Conservation (phyloP, 2,329 filamentous ascomycete species). For the Plenodomus lindquistii region DNA sequence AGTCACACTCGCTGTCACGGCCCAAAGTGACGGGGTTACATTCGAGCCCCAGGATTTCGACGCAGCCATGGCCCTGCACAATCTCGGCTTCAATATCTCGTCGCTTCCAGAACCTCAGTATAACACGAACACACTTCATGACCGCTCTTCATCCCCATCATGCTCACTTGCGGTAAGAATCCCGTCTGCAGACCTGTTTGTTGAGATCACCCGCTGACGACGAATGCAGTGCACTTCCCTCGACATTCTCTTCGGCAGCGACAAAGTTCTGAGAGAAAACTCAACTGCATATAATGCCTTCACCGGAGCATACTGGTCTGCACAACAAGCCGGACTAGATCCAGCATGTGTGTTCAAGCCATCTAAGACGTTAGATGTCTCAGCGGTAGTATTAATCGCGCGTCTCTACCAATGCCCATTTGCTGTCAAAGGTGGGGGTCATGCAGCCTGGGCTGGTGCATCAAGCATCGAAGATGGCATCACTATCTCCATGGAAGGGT, state of each 20-base stretch:
- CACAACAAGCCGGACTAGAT: slow-evolving; percentile 21
- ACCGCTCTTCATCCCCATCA: too few species aligned
- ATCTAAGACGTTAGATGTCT: slow-evolving; percentile 10
- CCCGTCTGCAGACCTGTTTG: too few species aligned
- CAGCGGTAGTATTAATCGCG: slow-evolving; percentile 13
- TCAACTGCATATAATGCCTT: slow-evolving; percentile 10
- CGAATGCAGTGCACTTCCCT: slow-evolving; percentile 17
- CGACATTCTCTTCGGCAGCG: slow-evolving; percentile 13
- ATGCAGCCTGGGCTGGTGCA: slow-evolving; percentile 43
- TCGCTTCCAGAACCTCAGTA: too few species aligned
- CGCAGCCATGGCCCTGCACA: too few species aligned
- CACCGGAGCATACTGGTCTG: slow-evolving; percentile 24
- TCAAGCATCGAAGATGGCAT: slow-evolving; percentile 50
- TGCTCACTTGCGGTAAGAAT: too few species aligned
- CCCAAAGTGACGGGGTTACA: too few species aligned
- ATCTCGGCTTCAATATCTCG: too few species aligned
- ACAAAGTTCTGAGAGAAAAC: slow-evolving; percentile 7
- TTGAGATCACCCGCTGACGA: background rate
- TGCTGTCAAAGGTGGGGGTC: slow-evolving; percentile 50
- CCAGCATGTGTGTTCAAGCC: slow-evolving; percentile 30
- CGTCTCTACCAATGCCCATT: slow-evolving; percentile 37
- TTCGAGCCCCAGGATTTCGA: too few species aligned
- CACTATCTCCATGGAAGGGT: slow-evolving; percentile 45
- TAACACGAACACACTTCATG: too few species aligned
- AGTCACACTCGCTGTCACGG: too few species aligned